Percentiles rank a stretch among this genome's conserved stretches.
Conservation (phyloP, 352 stramenopile genomes). For the Thraustochytrium sp. region DNA sequence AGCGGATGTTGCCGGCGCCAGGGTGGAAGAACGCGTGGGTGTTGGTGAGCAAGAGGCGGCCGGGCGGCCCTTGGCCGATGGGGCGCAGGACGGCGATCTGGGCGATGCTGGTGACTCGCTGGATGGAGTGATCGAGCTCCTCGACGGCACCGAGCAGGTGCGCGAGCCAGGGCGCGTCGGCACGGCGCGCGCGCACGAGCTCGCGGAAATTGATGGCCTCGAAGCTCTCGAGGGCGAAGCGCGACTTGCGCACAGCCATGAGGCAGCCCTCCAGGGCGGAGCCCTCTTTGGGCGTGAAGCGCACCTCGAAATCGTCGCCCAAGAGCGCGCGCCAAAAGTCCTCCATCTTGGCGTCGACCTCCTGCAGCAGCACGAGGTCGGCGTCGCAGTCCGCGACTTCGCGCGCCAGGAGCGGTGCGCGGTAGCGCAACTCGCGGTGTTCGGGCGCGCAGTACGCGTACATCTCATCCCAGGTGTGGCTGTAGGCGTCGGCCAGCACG, state of each 20-base stretch:
- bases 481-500: conserved; percentile 56
- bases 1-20: conserved; percentile 2
- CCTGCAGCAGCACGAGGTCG: conserved; percentile 61
- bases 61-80: neutral
- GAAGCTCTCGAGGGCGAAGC: neutral
- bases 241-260: neutral
- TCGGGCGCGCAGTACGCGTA: conserved; percentile 53
- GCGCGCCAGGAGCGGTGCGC: conserved; percentile 57
- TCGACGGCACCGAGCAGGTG: neutral
- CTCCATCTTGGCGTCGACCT: conserved; percentile 58
- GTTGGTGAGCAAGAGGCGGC: neutral
- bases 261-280: conserved; percentile 12
- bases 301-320: neutral
- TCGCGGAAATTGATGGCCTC: neutral
- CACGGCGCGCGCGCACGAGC: neutral
- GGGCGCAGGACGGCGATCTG: neutral
- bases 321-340: conserved; percentile 39
- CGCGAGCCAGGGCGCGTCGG: neutral
- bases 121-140: neutral
- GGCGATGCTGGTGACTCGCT: neutral
- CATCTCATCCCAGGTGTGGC: conserved; percentile 47
- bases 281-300: conserved; percentile 7
- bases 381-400: conserved; percentile 57
- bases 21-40: conserved; percentile 32
- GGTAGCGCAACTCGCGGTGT: conserved; percentile 50